Percentiles rank a stretch among this genome's conserved stretches.
phyloP scores from a whole-genome alignment of 306 rosid species.

The Trifolium dubium region DNA sequence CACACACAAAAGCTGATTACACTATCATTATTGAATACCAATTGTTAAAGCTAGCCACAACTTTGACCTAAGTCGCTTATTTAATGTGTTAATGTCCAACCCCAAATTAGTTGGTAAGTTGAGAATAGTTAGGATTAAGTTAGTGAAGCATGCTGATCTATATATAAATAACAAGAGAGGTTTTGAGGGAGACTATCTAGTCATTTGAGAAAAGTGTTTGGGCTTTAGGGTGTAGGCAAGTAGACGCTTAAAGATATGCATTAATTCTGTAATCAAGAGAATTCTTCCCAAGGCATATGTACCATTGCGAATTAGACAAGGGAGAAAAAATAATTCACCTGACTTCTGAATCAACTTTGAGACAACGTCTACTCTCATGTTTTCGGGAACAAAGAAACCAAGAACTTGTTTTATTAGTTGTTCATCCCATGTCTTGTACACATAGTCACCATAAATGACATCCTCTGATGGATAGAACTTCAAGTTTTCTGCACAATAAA shows the following conservation, averaged over 20 bases:
- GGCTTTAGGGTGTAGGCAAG: background rate
- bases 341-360: slow-evolving; percentile 66
- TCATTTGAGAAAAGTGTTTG: background rate
- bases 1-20: background rate
- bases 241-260: background rate
- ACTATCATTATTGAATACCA: slow-evolving; percentile 23
- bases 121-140: background rate
- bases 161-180: slow-evolving; percentile 5
- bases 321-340: slow-evolving; percentile 49
- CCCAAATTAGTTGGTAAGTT: background rate
- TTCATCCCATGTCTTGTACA: slow-evolving; percentile 80
- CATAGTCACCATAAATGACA: slow-evolving; percentile 87
- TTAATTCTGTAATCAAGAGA: background rate
- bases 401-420: slow-evolving; percentile 66
- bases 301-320: slow-evolving; percentile 30
- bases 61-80: slow-evolving; percentile 1
- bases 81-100: background rate
- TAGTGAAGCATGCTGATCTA: background rate
- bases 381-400: slow-evolving; percentile 84
- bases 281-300: background rate
- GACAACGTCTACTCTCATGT: slow-evolving; percentile 89
- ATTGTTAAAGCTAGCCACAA: slow-evolving; percentile 12
- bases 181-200: background rate
- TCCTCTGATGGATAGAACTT: slow-evolving; percentile 74
- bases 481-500: slow-evolving; percentile 71